These are phyloP conservation scores for Pelargonium fulgidum DNA, from an alignment of 441 rosid genomes.

Conservation along the genomic window DNA sequence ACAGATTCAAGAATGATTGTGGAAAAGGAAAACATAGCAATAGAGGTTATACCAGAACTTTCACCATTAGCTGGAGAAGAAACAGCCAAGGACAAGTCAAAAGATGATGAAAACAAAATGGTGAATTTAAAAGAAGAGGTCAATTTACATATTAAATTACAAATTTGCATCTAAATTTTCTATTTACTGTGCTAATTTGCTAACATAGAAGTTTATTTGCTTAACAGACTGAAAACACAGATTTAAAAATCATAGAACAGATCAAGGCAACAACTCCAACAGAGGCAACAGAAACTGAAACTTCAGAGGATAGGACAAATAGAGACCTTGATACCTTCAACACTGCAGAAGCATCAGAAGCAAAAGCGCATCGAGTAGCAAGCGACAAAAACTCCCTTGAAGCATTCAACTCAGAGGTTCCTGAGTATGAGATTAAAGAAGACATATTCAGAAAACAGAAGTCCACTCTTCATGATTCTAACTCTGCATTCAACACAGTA, in stretches of 20 bases:
- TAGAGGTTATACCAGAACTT: conserved; percentile 17
- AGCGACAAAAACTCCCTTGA: conserved; percentile 14
- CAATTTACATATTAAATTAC: conserved; percentile 5
- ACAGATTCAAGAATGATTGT: conserved; percentile 8
- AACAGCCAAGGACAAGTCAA: conserved; percentile 16
- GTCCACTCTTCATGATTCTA: conserved; percentile 6
- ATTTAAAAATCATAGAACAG: conserved; percentile 17
- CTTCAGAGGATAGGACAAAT: conserved; percentile 15
- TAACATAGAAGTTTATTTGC: neutral
- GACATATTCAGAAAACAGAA: conserved; percentile 19
- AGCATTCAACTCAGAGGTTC: conserved; percentile 1
- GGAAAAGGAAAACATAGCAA: conserved; percentile 13
- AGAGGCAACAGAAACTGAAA: conserved; percentile 15
- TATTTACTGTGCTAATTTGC: neutral
- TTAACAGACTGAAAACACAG: conserved; percentile 27
- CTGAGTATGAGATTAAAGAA: conserved; percentile 22
- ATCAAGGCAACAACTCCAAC: conserved; percentile 20
- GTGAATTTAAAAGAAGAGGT: conserved; percentile 26
- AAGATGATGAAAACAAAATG: conserved; percentile 20
- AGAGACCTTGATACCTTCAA: conserved; percentile 9
- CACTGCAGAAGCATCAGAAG: conserved; percentile 15
- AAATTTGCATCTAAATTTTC: neutral
- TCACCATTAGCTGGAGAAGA: conserved; percentile 16
- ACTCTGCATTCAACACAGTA: conserved; percentile 5
- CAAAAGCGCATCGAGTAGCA: conserved; percentile 13